phyloP scores from a whole-genome alignment of 495 filamentous ascomycete species.

The Penicillium waksmanii region DNA sequence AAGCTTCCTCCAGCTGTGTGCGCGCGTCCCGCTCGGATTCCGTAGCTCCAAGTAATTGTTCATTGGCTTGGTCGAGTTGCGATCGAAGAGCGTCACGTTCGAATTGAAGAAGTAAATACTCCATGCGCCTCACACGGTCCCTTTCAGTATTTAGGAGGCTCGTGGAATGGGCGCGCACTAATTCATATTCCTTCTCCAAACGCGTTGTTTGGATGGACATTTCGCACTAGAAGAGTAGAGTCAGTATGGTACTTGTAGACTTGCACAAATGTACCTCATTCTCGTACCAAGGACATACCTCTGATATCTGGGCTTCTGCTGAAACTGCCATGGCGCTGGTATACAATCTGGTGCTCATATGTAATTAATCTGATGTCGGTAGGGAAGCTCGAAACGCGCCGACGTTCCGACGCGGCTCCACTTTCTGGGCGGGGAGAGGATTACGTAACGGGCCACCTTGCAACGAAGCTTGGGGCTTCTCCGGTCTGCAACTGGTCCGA shows the following conservation, averaged over 20 bases:
- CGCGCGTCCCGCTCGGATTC: conserved; percentile 57
- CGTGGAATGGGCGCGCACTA: conserved; percentile 57
- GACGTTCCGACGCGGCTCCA: background rate
- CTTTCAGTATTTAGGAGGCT: conserved; percentile 70
- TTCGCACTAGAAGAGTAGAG: conserved; percentile 35
- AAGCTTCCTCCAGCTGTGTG: conserved; percentile 57
- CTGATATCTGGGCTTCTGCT: conserved; percentile 19
- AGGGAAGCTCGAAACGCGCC: conserved; percentile 15
- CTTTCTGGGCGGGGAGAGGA: conserved; percentile 5
- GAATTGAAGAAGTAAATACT: conserved; percentile 68
- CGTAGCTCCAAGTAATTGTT: conserved; percentile 52
- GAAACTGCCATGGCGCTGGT: conserved; percentile 23
- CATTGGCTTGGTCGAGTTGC: conserved; percentile 59
- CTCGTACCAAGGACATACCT: conserved; percentile 28
- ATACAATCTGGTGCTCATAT: background rate
- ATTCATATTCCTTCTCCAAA: conserved; percentile 70
- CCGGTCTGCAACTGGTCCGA: background rate
- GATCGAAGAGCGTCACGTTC: conserved; percentile 69
- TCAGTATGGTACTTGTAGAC: background rate
- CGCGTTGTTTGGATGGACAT: conserved; percentile 49
- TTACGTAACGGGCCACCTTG: conserved; percentile 32
- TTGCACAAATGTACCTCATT: background rate
- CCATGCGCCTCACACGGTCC: conserved; percentile 63
- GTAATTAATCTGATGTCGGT: background rate
- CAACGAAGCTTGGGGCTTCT: conserved; percentile 10